Percentiles rank a stretch among this genome's conserved stretches.
Evolutionary conservation across 2,329 filamentous ascomycete genomes (phyloP).

Genomic region (Teratosphaeria zuluensis): DNA sequence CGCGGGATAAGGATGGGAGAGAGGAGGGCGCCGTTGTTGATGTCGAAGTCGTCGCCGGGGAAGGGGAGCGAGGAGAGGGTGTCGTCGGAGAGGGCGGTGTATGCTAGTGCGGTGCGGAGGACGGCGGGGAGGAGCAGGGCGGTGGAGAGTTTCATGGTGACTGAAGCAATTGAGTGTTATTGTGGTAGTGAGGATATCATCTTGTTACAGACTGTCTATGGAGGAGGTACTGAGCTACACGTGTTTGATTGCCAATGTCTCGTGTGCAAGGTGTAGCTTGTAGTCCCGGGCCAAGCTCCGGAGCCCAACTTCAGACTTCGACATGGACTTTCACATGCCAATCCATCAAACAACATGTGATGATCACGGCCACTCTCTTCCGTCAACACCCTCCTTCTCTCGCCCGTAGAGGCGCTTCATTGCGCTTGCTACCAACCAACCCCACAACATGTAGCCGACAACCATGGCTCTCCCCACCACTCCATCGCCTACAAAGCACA

Average conservation of each 20-base stretch:
- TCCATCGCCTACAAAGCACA: conserved; percentile 1
- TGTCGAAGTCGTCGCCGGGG: conserved; percentile 61
- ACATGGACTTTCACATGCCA: neutral
- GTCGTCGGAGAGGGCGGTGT: conserved; percentile 60
- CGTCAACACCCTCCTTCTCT: conserved; percentile 1
- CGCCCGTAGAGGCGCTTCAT: neutral
- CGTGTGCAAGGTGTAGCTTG: neutral
- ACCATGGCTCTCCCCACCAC: neutral
- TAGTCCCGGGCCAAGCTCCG: neutral
- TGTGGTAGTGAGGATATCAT: neutral
- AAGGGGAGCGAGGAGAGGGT: conserved; percentile 62
- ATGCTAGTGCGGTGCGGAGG: conserved; percentile 32
- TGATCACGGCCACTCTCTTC: conserved; percentile 10
- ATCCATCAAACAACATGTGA: conserved; percentile 11
- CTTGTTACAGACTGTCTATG: neutral
- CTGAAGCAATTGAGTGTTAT: neutral
- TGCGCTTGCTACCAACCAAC: neutral
- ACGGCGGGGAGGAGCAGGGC: conserved; percentile 23
- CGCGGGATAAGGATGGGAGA: conserved; percentile 80
- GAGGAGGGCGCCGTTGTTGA: conserved; percentile 63
- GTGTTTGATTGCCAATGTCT: neutral
- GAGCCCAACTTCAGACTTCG: neutral
- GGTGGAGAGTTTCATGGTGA: conserved; percentile 14
- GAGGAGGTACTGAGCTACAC: neutral
- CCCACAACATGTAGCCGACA: neutral